Percentiles rank a stretch among this genome's conserved stretches.
phyloP scores from a whole-genome alignment of 1,139 yeast species.

The Kodamaea ohmeri region DNA sequence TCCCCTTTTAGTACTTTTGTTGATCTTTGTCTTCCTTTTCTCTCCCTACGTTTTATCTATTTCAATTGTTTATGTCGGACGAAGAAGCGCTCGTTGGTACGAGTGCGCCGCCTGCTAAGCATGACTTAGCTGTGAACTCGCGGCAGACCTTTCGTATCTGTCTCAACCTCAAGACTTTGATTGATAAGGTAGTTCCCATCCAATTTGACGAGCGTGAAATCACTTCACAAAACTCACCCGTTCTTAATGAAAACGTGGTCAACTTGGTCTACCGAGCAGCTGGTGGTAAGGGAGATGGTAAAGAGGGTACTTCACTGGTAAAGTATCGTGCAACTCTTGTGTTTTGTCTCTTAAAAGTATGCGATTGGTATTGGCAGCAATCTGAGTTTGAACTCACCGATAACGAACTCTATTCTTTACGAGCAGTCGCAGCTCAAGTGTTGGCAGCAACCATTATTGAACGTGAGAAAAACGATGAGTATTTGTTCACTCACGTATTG shows the following conservation, averaged over 20 bases:
- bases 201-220: constrained; percentile 52
- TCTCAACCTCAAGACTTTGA: constrained; percentile 64
- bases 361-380: constrained; percentile 72
- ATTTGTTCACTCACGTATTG: constrained; percentile 70
- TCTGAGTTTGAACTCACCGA: constrained; percentile 63
- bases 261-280: constrained; percentile 69
- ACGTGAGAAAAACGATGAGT: constrained; percentile 53
- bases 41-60: not conserved
- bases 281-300: constrained; percentile 72
- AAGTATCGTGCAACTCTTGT: constrained; percentile 67
- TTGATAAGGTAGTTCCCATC: constrained; percentile 70
- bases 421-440: constrained; percentile 70
- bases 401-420: constrained; percentile 55
- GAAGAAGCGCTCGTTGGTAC: constrained; percentile 5
- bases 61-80: constrained; percentile 1
- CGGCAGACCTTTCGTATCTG: constrained; percentile 75
- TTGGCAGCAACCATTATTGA: constrained; percentile 73
- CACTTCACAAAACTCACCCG: constrained; percentile 56
- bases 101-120: constrained; percentile 4
- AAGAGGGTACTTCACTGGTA: constrained; percentile 51
- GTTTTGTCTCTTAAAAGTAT: constrained; percentile 70
- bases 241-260: constrained; percentile 59
- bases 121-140: constrained; percentile 48
- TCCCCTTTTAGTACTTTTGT: not conserved
- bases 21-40: not conserved